These are phyloP conservation scores for Scutellaria galericulata DNA, from an alignment of 257 asterid genomes.

Conservation along the genomic window DNA sequence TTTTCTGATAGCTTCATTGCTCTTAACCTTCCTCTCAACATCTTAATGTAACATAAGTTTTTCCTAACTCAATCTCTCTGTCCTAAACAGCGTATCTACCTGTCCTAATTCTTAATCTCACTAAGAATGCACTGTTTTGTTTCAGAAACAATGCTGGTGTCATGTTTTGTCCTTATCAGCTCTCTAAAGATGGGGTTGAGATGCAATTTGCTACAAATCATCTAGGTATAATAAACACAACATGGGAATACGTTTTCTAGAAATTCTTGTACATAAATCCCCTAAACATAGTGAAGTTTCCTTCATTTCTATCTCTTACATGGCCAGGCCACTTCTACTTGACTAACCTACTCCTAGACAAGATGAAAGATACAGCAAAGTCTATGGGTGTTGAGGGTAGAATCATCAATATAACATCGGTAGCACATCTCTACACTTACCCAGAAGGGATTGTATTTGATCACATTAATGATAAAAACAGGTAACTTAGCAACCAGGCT, in stretches of 20 bases:
- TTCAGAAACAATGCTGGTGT: constrained; percentile 95
- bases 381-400: constrained; percentile 75
- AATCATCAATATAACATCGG: constrained; percentile 79
- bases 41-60: constrained; percentile 57
- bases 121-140: background rate
- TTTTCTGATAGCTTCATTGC: constrained; percentile 65
- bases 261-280: constrained; percentile 3
- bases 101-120: background rate
- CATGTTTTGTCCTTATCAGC: constrained; percentile 85
- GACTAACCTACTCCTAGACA: constrained; percentile 85
- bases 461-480: constrained; percentile 54
- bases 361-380: constrained; percentile 82
- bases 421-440: constrained; percentile 73
- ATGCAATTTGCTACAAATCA: constrained; percentile 94
- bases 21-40: constrained; percentile 83
- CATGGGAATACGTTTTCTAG: background rate
- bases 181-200: constrained; percentile 82
- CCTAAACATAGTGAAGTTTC: background rate
- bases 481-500: constrained; percentile 40
- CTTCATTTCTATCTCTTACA: background rate
- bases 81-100: background rate
- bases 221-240: constrained; percentile 55
- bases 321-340: constrained; percentile 86
- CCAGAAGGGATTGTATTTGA: constrained; percentile 65
- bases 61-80: background rate